A percentile compares a stretch with the other conserved stretches of the same genome.
phyloP scores from a whole-genome alignment of 2,329 filamentous ascomycete genomes.

The Hymenoscyphus fructigenus region DNA sequence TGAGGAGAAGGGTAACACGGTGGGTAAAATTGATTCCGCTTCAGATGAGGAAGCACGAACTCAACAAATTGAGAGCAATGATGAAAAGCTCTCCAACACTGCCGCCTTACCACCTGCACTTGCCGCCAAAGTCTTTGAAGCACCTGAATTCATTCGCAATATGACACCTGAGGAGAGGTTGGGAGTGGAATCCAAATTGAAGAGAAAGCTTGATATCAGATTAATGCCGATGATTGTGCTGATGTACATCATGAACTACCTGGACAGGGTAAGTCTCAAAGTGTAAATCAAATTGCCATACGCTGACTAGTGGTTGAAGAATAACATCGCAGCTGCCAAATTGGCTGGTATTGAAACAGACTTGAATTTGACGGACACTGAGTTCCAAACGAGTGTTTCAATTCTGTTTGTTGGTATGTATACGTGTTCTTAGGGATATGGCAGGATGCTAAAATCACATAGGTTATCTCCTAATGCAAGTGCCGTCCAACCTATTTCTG shows the following conservation, averaged over 20 bases:
- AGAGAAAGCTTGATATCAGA: constrained; percentile 63
- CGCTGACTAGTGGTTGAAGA: constrained; percentile 47
- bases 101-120: background rate
- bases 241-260: constrained; percentile 70
- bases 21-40: constrained; percentile 22
- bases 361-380: constrained; percentile 40
- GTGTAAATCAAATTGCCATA: constrained; percentile 58
- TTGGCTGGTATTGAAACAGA: constrained; percentile 50
- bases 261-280: constrained; percentile 44
- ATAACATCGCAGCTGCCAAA: constrained; percentile 56
- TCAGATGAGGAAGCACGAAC: constrained; percentile 24
- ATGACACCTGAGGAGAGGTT: constrained; percentile 52
- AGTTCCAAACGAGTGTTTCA: constrained; percentile 45
- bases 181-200: constrained; percentile 54
- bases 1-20: constrained; percentile 17
- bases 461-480: constrained; percentile 42
- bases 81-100: constrained; percentile 10
- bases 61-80: constrained; percentile 23
- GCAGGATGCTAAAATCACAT: background rate
- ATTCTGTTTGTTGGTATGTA: constrained; percentile 40
- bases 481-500: constrained; percentile 50
- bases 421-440: no score
- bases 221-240: constrained; percentile 66
- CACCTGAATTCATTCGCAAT: constrained; percentile 39
- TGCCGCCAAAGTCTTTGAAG: constrained; percentile 19